Base-by-base conservation (phyloP, 805 yeast species). In the Grigorovia humatica region DNA sequence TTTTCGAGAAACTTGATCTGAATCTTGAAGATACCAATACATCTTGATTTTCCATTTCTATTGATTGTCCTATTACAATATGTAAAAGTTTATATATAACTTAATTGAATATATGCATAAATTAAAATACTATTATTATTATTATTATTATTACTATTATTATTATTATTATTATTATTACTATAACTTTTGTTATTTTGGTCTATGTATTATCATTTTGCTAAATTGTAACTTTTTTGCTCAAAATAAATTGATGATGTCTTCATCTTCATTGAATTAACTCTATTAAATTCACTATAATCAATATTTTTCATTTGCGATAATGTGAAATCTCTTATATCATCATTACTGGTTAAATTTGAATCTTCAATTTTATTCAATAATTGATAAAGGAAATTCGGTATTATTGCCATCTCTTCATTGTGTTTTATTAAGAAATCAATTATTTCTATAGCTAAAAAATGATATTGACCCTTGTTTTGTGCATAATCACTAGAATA, bases 371-470 rank as follows among this genome's bases (percentile, higher is more conserved):
- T 53, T 29, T 70, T 69, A 17, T 76, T 72, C 57, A 76, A 74
- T 42, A 84, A 66, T 9, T 70, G 70, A 59, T 76, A 61, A 43
- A 88, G 61, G 57, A 81, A 90, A 2, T 66, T 67, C 0, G 99
- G 98, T 43, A 91, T 83, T 50, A 81, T 74, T 43, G 88, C 78
- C 55, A 91, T 76, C 52, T 85, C 86, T 56, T 85, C 90, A 64
- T 87, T 89, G 54, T 81, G 75, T 53, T 86, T 86, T 55, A 93
- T 89, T 65, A 93, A 72, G 56, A 81, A 80, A 65, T 88, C 86
- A 40, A 93, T 83, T 35, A 89, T 91, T 65, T 91, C 98, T 62
- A 93, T 90, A 0, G 95, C 96, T 57, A 88, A 72, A 62, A 90
- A 87, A 63, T 90, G 89, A 27, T 79, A 78, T 56, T 88, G 93